A percentile compares a stretch with the other conserved stretches of the same genome.
Evolutionary conservation across 2,329 filamentous ascomycete genomes (phyloP).

Genomic region (Colletotrichum ledebouriae): DNA sequence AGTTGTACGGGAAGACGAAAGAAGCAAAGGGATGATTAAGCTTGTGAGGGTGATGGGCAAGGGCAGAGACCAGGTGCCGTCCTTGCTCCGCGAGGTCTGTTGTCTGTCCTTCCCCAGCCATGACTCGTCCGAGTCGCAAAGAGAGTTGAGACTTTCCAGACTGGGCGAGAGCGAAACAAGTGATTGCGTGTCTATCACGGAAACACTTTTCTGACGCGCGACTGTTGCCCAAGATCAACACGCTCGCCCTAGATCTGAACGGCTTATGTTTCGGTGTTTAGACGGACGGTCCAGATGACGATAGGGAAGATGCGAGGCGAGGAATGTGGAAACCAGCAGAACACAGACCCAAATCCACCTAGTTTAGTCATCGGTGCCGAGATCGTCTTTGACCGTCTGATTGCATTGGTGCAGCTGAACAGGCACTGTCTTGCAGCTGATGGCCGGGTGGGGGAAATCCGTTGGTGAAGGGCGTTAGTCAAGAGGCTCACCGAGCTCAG

Average conservation of each 20-base stretch:
- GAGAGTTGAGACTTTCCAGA: constrained; percentile 40
- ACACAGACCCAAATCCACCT: neutral
- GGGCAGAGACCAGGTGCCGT: constrained; percentile 19
- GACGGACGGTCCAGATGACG: constrained; percentile 13
- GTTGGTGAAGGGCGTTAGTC: constrained; percentile 4
- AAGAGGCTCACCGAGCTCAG: neutral
- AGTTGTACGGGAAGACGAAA: constrained; percentile 7
- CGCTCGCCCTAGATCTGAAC: constrained; percentile 37
- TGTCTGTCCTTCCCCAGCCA: constrained; percentile 21
- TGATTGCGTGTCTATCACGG: constrained; percentile 39
- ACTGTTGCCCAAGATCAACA: constrained; percentile 27
- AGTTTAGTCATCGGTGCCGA: constrained; percentile 6
- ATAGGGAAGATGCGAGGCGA: constrained; percentile 3
- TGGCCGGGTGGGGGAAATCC: constrained; percentile 2
- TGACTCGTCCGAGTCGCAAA: constrained; percentile 39
- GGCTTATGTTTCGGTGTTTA: constrained; percentile 31
- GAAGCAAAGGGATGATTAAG: constrained; percentile 1
- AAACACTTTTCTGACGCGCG: constrained; percentile 38
- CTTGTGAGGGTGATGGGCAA: constrained; percentile 23
- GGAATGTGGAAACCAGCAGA: neutral
- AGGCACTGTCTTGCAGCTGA: constrained; percentile 7
- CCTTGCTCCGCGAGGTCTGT: constrained; percentile 20
- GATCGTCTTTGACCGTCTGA: neutral
- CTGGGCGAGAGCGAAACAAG: constrained; percentile 41
- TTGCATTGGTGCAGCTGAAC: neutral